Conservation (phyloP, 2,329 filamentous ascomycete genomes). For the Parastagonospora nodorum region DNA sequence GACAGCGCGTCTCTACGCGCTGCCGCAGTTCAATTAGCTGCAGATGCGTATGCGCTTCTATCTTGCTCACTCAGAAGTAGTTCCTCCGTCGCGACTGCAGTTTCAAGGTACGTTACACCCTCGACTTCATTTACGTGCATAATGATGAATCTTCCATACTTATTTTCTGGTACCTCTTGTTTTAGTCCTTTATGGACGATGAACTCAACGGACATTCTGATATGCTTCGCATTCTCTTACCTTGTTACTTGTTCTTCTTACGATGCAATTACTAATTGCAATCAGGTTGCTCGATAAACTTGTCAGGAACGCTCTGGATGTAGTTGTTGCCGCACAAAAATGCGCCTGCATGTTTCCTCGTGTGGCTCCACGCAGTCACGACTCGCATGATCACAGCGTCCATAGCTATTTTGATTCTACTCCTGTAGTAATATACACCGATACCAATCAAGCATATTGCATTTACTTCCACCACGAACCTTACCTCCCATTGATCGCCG, state of each 20-base stretch:
- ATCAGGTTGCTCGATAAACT: neutral
- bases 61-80: neutral
- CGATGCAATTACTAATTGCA: neutral
- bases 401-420: too few species aligned
- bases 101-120: neutral
- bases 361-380: too few species aligned
- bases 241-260: neutral
- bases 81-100: neutral
- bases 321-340: too few species aligned
- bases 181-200: constrained; percentile 48
- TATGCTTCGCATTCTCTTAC: constrained; percentile 8
- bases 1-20: neutral
- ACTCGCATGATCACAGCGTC: too few species aligned
- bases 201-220: constrained; percentile 47
- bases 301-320: too few species aligned
- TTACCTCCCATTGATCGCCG: constrained; percentile 6
- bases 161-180: constrained; percentile 83
- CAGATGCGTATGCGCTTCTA: neutral
- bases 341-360: too few species aligned
- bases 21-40: neutral
- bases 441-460: neutral
- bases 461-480: constrained; percentile 1
- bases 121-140: neutral
- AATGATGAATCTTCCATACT: constrained; percentile 30
- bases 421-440: too few species aligned